phyloP scores from a whole-genome alignment of 352 stramenopile species.

The Pythium coloratum region DNA sequence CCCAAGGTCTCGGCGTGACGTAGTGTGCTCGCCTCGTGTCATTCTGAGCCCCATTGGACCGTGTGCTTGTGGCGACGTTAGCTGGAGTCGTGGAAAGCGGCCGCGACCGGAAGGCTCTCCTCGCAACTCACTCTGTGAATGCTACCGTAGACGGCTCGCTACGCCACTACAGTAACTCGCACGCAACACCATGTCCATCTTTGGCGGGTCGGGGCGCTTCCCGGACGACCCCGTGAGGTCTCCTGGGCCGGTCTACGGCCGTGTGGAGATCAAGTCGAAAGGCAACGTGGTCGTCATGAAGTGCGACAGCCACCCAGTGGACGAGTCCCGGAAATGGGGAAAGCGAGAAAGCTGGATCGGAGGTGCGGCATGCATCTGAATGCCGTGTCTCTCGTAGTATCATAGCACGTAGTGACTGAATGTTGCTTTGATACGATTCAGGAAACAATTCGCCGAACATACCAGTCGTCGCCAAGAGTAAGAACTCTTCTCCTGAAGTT shows the following conservation, averaged over 20 bases:
- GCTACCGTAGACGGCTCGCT: neutral
- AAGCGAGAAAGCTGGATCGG: constrained; percentile 86
- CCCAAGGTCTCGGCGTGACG: neutral
- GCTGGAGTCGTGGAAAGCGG: neutral
- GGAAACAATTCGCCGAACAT: constrained; percentile 26
- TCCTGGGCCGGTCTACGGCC: constrained; percentile 73
- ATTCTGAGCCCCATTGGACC: neutral
- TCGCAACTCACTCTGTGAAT: neutral
- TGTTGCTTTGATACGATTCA: neutral
- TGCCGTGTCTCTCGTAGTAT: too few relatives aligned
- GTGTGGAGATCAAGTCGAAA: constrained; percentile 54
- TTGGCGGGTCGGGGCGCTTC: constrained; percentile 77
- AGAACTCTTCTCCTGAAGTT: neutral
- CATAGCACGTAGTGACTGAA: too few relatives aligned
- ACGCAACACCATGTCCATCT: constrained; percentile 62
- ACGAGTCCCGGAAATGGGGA: constrained; percentile 65
- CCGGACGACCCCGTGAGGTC: constrained; percentile 68
- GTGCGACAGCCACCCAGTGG: constrained; percentile 59
- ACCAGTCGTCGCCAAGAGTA: constrained; percentile 25
- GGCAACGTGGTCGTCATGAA: constrained; percentile 75
- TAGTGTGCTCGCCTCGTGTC: neutral
- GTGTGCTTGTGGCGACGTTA: neutral
- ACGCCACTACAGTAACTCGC: neutral
- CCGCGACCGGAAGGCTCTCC: neutral
- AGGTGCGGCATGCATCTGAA: constrained; percentile 25